Evolutionary conservation across 2,329 filamentous ascomycete species (phyloP), one percentile per base, ranked within the genome.

Genomic region (Plenodomus tracheiphilus): DNA sequence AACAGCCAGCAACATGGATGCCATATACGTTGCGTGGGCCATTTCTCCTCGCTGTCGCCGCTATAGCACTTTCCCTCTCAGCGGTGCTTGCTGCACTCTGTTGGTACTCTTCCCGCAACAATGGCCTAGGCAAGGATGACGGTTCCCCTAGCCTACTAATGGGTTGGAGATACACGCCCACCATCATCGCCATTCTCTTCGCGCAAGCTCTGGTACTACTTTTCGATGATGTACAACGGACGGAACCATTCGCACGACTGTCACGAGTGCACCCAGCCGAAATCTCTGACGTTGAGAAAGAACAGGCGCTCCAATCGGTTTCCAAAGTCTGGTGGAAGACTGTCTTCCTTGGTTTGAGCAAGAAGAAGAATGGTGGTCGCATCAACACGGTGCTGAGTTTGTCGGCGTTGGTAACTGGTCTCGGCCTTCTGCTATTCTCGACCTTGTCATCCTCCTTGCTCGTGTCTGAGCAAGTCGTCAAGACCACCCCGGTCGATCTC

Each of bases 391-490:
- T 39, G n/a, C 37, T 55, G 6, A 39, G 54, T 5, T 32, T 47
- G 34, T 42, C 49, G 16, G 50, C 43, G 2, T 9, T 51, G 2
- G 35, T 43, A 2, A 50, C 44, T 13, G 50, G 51, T 15, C 10
- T 59, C 13, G 39, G 43, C 18, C 44, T 53, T 6, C 25, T 59
- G 19, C n/a, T 46, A 7, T 51, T 59, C 16, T 54, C 53, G 13
- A 28, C 56, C 0, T 39, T 59, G 7, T 59, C 56, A 8, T 56
- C 56, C 32, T 47, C 49, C 10, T 41, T 58, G 1, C 37, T 58
- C 2, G 43, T 40, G 22, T 41, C 53, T 2, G 49, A 55, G 20
- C 42, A 54, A 39, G 41, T 53, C 11, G 25, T 42, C 4, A 41
- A 56, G 2, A 38, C 22, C 5, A 41, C 15, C 15, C 43, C 41